These are phyloP conservation scores for Leccinum arenicola DNA, from an alignment of 768 basidiomycete species.

Conservation along the genomic window DNA sequence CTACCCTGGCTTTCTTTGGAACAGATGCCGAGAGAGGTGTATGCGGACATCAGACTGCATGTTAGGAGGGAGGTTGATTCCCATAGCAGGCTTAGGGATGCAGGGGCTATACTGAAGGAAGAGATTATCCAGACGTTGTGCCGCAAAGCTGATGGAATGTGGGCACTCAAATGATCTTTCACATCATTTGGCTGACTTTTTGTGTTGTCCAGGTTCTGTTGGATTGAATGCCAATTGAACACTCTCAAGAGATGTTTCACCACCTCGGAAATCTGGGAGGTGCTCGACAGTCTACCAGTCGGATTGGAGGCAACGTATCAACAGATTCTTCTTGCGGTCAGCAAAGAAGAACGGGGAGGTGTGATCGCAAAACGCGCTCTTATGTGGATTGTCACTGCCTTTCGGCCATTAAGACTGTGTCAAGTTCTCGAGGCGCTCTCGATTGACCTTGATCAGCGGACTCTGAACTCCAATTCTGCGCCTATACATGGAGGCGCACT, in stretches of 20 bases:
- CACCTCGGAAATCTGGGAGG: neutral
- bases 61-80: conserved; percentile 7
- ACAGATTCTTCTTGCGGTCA: neutral
- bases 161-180: neutral
- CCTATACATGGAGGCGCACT: neutral
- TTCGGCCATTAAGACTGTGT: neutral
- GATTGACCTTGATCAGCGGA: neutral
- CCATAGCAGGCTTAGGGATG: conserved; percentile 1
- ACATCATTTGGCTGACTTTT: neutral
- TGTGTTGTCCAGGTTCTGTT: neutral
- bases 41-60: conserved; percentile 13
- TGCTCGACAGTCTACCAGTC: neutral
- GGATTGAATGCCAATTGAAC: neutral
- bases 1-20: conserved; percentile 9
- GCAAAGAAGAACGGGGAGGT: neutral
- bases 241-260: neutral
- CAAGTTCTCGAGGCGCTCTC: neutral
- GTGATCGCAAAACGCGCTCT: neutral
- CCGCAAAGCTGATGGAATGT: conserved; percentile 12
- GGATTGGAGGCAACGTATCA: neutral
- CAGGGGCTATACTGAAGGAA: neutral
- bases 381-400: neutral
- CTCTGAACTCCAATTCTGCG: neutral
- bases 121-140: conserved; percentile 1
- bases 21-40: no score